phyloP scores from a whole-genome alignment of 2,329 filamentous ascomycete species.

The Ploettnerulaceae sp. region DNA sequence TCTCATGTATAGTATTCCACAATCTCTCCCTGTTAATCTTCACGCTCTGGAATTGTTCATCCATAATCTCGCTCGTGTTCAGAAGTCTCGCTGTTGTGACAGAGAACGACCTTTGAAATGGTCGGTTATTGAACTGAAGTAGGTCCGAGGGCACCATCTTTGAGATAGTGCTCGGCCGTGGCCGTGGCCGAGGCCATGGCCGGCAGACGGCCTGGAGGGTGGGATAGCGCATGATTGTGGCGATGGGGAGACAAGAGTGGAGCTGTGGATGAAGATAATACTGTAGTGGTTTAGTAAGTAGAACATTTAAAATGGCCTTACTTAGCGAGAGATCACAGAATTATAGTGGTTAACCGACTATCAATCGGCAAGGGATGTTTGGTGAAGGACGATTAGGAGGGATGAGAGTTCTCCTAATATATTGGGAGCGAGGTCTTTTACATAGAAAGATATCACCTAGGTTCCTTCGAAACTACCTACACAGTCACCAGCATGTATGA shows the following conservation, averaged over 20 bases:
- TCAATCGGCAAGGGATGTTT: no score
- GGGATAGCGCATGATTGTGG: slow-evolving; percentile 8
- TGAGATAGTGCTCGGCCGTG: background rate
- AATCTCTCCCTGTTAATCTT: slow-evolving; percentile 55
- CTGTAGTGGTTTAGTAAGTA: no score
- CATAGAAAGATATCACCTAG: no score
- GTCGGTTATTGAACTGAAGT: background rate
- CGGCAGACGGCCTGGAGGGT: slow-evolving; percentile 5
- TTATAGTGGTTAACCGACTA: no score
- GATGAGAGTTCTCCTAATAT: no score
- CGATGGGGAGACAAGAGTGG: background rate
- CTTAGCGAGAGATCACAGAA: no score
- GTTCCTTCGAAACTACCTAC: no score
- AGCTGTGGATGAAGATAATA: background rate
- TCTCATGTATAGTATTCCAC: slow-evolving; percentile 59
- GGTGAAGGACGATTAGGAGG: no score
- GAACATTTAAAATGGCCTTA: no score
- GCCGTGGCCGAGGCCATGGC: no score
- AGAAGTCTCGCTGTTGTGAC: slow-evolving; percentile 15
- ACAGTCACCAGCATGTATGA: no score
- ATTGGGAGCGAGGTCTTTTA: no score
- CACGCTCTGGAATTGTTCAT: slow-evolving; percentile 46
- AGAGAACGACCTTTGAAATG: slow-evolving; percentile 16
- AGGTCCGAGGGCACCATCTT: background rate
- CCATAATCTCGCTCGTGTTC: slow-evolving; percentile 37